Evolutionary conservation across 2,329 filamentous ascomycete genomes (phyloP), one percentile per base, ranked within the genome.

Genomic region (Sphaceloma murrayae): DNA sequence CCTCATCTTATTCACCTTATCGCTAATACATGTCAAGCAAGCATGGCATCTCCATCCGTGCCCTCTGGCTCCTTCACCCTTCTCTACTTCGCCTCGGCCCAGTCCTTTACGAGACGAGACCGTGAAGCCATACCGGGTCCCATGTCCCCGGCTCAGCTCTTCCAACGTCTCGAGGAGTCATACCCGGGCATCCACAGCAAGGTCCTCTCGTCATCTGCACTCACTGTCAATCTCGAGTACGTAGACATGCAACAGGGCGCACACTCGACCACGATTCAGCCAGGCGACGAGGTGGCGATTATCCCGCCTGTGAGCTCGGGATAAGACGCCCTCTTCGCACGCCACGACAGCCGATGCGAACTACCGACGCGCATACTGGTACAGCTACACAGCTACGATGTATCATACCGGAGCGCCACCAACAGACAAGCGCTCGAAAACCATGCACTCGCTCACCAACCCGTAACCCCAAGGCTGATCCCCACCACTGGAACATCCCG

Each of bases 241-340:
- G 78, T 89, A 56, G 82, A 91, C 58, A 54, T 85, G 8, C 68
- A 73, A 8, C 67, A 69, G 4, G 68, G 68, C 22, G 62, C 62
- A 13, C 61, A 60, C 9, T 62, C 24, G 24, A 27, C 62, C 34
- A 59, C 75, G 46, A 82, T 93, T 46, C 64, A 77, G 42, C 76
- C 77, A 50, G 83, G 80, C 19, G 85, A 93, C 58, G 86, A 93
- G 65, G 84, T 93, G 45, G 86, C 82, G 31, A 82, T 93, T 26
- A 89, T 93, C 46, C 85, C 86, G 24, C 85, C 86, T 7, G 86
- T 93, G 52, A 93, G 85, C 68, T 87, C 85, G 27, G 85, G 85
- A 3, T 91, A 27, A 27, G 24, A 27, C 11, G 6, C 7, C 24
- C n/a, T n/a, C n/a, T n/a, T n/a, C n/a, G n/a, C n/a, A n/a, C n/a